These are phyloP conservation scores for Pulveroboletus sp. DNA, from an alignment of 768 basidiomycete species.

Conservation along the genomic window DNA sequence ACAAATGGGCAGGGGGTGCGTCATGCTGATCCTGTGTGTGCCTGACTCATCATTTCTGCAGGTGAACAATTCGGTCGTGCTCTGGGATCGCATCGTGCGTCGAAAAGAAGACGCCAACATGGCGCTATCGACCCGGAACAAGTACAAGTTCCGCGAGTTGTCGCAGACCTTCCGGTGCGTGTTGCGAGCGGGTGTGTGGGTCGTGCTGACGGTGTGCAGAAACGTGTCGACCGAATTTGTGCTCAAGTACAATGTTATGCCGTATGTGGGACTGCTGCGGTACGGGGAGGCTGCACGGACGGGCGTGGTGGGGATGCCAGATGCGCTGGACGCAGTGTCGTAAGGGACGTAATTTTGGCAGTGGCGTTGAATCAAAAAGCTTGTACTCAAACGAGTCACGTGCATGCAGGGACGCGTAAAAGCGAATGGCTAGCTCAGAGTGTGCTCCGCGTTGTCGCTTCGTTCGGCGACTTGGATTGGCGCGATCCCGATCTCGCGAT, in stretches of 20 bases:
- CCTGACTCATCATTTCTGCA: constrained; percentile 28
- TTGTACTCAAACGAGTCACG: constrained; percentile 15
- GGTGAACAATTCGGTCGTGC: constrained; percentile 75
- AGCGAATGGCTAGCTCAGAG: constrained; percentile 20
- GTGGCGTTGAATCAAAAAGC: constrained; percentile 15
- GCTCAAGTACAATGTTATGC: constrained; percentile 89
- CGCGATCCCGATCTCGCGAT: constrained; percentile 33
- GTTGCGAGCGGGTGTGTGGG: constrained; percentile 20
- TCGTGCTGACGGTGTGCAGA: constrained; percentile 36
- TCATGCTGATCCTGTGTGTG: constrained; percentile 21
- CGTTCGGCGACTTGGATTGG: constrained; percentile 22
- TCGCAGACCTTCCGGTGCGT: constrained; percentile 74
- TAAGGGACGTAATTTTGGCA: constrained; percentile 4
- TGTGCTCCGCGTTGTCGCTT: constrained; percentile 21
- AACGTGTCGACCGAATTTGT: constrained; percentile 66
- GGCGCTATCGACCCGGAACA: constrained; percentile 54
- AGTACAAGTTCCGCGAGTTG: constrained; percentile 80
- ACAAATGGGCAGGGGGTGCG: constrained; percentile 69
- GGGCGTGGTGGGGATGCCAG: constrained; percentile 35
- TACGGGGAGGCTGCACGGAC: constrained; percentile 70
- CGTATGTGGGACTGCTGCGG: constrained; percentile 76
- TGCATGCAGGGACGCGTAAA: constrained; percentile 5
- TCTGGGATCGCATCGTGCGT: constrained; percentile 92
- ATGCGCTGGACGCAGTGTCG: constrained; percentile 31
- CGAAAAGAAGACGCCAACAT: constrained; percentile 72